phyloP scores from a whole-genome alignment of 805 yeast genomes.

The Ogataea polymorpha region DNA sequence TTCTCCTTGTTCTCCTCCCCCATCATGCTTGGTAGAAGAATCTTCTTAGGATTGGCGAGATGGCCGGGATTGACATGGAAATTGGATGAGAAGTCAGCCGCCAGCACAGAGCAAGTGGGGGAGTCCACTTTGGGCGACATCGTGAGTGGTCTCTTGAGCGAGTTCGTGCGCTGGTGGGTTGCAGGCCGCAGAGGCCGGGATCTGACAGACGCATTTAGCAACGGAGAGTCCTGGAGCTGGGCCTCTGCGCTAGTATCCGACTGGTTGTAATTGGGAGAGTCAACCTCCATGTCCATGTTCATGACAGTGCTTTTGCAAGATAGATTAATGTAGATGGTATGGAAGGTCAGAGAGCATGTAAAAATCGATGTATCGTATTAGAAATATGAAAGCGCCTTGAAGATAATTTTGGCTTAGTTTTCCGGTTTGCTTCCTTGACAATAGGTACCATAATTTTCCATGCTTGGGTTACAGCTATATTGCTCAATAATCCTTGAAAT shows the following conservation, averaged over 20 bases:
- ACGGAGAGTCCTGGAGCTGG: conserved; percentile 25
- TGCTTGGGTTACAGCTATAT: background rate
- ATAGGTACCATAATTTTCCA: background rate
- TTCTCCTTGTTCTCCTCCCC: conserved; percentile 18
- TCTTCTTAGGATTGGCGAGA: conserved; percentile 23
- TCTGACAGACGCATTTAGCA: conserved; percentile 14
- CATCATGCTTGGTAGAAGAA: conserved; percentile 23
- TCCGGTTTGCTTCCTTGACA: conserved; percentile 1
- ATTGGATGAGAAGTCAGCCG: conserved; percentile 37
- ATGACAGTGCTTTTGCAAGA: conserved; percentile 2
- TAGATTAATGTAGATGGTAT: background rate
- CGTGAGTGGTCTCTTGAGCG: conserved; percentile 32
- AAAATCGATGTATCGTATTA: conserved; percentile 7
- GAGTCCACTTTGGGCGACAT: conserved; percentile 37
- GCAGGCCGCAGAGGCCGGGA: conserved; percentile 7
- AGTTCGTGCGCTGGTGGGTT: conserved; percentile 23
- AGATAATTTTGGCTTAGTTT: background rate
- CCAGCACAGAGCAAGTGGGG: conserved; percentile 37
- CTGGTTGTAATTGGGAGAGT: conserved; percentile 21
- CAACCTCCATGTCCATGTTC: conserved; percentile 25
- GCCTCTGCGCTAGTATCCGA: conserved; percentile 9
- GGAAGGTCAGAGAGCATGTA: conserved; percentile 2
- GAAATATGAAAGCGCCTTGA: conserved; percentile 6
- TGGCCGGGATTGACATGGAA: conserved; percentile 32
- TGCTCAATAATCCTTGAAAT: background rate